These are phyloP conservation scores for Amoeboaphelidium protococcarum DNA, from an alignment of 371 early-diverging fungal species.

Conservation along the genomic window DNA sequence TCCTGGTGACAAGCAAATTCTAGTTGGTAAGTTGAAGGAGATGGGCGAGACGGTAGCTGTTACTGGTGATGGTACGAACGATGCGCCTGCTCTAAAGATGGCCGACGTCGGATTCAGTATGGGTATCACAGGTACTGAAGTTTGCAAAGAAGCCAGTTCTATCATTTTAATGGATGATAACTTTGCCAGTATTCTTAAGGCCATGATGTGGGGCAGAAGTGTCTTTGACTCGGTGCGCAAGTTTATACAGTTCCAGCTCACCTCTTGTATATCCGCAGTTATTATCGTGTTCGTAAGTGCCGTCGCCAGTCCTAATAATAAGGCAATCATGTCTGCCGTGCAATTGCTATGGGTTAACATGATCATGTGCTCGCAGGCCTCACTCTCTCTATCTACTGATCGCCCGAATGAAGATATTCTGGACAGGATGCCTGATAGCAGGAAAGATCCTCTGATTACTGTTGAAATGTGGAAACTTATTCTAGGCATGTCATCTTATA, in stretches of 20 bases:
- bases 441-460: constrained; percentile 52
- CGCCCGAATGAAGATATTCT: constrained; percentile 45
- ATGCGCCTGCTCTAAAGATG: constrained; percentile 76
- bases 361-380: constrained; percentile 64
- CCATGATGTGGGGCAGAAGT: constrained; percentile 79
- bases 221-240: constrained; percentile 80
- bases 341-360: constrained; percentile 61
- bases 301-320: constrained; percentile 2
- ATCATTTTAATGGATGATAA: constrained; percentile 89
- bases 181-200: constrained; percentile 28
- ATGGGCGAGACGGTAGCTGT: constrained; percentile 79
- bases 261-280: constrained; percentile 75
- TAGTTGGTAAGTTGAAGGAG: constrained; percentile 54
- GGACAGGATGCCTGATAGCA: constrained; percentile 43
- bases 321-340: constrained; percentile 43
- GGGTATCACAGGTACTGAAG: constrained; percentile 92
- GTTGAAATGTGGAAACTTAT: constrained; percentile 79
- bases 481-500: constrained; percentile 50
- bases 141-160: constrained; percentile 79
- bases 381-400: constrained; percentile 61
- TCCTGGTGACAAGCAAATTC: constrained; percentile 75
- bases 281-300: constrained; percentile 10
- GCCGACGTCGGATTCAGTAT: constrained; percentile 93
- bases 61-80: constrained; percentile 94
- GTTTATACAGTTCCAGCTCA: constrained; percentile 86